Evolutionary conservation across 768 basidiomycete genomes (phyloP).

Genomic region (Leccinum boreale): DNA sequence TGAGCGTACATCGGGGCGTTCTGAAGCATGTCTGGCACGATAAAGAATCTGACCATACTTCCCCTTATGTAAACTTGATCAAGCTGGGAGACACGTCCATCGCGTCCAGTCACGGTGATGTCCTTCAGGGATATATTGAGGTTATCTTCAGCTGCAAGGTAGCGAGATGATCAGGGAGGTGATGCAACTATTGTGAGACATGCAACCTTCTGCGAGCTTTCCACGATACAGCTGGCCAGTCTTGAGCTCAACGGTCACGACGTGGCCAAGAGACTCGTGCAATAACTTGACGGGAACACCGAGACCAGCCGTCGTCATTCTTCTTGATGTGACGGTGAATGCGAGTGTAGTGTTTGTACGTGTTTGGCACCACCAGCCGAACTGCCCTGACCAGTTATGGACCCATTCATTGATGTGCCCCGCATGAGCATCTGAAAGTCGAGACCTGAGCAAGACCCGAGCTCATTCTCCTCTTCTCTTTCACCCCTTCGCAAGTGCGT

Average conservation of each 20-base stretch:
- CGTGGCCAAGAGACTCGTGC: slow-evolving; percentile 93
- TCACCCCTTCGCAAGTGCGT: not conserved
- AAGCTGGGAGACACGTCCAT: slow-evolving; percentile 97
- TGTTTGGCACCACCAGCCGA: slow-evolving; percentile 9
- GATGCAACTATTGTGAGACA: slow-evolving; percentile 2
- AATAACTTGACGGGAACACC: slow-evolving; percentile 96
- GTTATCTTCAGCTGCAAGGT: slow-evolving; percentile 88
- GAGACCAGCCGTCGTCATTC: slow-evolving; percentile 55
- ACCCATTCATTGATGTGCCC: not conserved
- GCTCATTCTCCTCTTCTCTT: not conserved
- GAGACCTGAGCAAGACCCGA: not conserved
- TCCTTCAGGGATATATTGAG: slow-evolving; percentile 95
- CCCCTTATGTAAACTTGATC: slow-evolving; percentile 99
- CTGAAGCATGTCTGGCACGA: slow-evolving; percentile 98
- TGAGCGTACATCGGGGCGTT: slow-evolving; percentile 93
- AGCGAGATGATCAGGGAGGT: slow-evolving; percentile 18
- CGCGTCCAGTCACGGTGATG: slow-evolving; percentile 95
- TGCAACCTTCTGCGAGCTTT: slow-evolving; percentile 87
- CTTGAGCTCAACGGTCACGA: slow-evolving; percentile 98
- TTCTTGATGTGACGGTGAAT: slow-evolving; percentile 10
- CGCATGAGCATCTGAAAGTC: not conserved
- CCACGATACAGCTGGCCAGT: slow-evolving; percentile 97
- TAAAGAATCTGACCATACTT: slow-evolving; percentile 97
- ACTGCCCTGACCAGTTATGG: not conserved
- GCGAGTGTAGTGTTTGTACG: slow-evolving; percentile 14